Evolutionary conservation across 768 basidiomycete species (phyloP).

Genomic region (Termitomyces sp.): DNA sequence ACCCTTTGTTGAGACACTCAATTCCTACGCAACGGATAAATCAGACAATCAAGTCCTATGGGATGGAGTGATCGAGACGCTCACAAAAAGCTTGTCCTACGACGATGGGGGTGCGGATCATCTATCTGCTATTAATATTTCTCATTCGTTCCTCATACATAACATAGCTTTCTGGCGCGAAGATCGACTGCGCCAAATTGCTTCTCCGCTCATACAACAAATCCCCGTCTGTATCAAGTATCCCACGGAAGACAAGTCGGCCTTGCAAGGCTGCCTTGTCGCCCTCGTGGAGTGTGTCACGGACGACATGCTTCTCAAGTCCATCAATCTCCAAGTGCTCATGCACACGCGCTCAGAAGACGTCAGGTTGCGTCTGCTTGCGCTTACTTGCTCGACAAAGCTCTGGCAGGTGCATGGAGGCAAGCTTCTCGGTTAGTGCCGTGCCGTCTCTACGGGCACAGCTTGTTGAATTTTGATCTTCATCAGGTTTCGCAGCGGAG

Average conservation of each 20-base stretch:
- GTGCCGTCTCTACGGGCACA: not conserved
- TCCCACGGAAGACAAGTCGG: constrained; percentile 28
- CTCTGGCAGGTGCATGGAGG: constrained; percentile 76
- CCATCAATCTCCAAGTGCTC: constrained; percentile 75
- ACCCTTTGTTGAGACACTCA: constrained; percentile 60
- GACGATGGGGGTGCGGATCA: constrained; percentile 72
- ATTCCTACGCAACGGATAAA: constrained; percentile 33
- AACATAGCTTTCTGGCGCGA: constrained; percentile 78
- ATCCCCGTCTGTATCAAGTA: constrained; percentile 43
- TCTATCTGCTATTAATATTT: not conserved
- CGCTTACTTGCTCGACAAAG: constrained; percentile 60
- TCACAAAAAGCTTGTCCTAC: constrained; percentile 64
- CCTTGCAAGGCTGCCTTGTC: constrained; percentile 46
- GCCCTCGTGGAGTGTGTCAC: constrained; percentile 48
- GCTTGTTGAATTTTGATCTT: not conserved
- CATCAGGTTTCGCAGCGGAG: constrained; percentile 68
- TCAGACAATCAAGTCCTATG: constrained; percentile 46
- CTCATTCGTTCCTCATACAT: not conserved
- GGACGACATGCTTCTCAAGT: constrained; percentile 66
- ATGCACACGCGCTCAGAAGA: constrained; percentile 90
- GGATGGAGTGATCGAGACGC: constrained; percentile 50
- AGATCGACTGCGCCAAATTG: constrained; percentile 63
- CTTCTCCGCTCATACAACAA: constrained; percentile 59
- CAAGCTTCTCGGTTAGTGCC: constrained; percentile 60
- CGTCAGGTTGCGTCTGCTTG: constrained; percentile 57